Conservation (phyloP, 2,329 filamentous ascomycete genomes). For the Exophiala sideris region DNA sequence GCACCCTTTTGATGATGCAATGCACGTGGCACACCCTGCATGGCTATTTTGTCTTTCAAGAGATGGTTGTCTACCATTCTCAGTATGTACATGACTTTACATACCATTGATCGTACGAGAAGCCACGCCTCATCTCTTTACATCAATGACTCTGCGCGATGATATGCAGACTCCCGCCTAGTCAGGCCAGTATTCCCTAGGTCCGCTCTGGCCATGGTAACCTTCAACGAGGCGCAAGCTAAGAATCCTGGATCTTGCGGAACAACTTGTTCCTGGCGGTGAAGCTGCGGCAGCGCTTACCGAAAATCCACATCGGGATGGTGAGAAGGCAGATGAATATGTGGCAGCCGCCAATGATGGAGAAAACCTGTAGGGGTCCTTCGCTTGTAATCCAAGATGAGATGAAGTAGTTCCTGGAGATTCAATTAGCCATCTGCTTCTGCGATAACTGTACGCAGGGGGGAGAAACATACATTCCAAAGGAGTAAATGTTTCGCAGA, state of each 20-base stretch:
- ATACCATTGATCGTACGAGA: too few species aligned
- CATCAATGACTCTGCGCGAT: too few species aligned
- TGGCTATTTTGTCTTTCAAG: too few species aligned
- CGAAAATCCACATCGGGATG: slow-evolving; percentile 28
- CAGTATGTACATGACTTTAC: too few species aligned
- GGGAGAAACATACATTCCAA: slow-evolving; percentile 27
- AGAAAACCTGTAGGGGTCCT: slow-evolving; percentile 35
- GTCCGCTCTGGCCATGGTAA: too few species aligned
- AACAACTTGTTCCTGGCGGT: slow-evolving; percentile 16
- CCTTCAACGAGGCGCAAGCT: background rate
- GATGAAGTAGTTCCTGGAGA: slow-evolving; percentile 32
- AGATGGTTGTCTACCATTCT: too few species aligned
- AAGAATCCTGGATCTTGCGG: slow-evolving; percentile 18
- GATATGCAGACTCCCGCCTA: background rate
- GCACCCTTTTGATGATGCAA: too few species aligned
- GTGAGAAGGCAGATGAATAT: slow-evolving; percentile 31
- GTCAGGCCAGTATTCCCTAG: background rate
- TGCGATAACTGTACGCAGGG: background rate
- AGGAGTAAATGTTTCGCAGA: slow-evolving; percentile 34
- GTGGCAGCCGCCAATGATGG: slow-evolving; percentile 35
- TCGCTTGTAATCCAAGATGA: slow-evolving; percentile 34
- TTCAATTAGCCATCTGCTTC: background rate
- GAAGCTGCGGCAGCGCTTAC: slow-evolving; percentile 34
- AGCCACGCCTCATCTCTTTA: too few species aligned
- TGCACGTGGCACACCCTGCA: too few species aligned